Evolutionary conservation across 371 early-diverging fungal species (phyloP).

Genomic region (Actinomortierella wolfii): DNA sequence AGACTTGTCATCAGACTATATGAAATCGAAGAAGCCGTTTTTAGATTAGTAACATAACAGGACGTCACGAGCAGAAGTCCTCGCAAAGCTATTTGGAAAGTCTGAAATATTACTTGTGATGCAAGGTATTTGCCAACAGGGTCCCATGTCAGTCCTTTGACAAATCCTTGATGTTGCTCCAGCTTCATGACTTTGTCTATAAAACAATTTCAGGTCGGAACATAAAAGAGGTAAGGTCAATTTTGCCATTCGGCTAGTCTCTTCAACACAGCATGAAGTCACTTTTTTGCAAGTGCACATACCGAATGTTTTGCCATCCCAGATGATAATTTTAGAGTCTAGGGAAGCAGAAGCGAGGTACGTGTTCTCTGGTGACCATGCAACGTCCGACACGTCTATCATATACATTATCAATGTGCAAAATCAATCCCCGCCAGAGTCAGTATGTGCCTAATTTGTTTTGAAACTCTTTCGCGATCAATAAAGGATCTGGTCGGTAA

Average conservation of each 20-base stretch:
- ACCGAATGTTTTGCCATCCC: constrained; percentile 86
- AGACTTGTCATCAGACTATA: constrained; percentile 89
- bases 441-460: no score
- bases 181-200: constrained; percentile 67
- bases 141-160: constrained; percentile 97
- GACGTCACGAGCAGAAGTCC: no score
- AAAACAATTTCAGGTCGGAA: not conserved
- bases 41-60: not conserved
- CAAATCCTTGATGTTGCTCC: constrained; percentile 84
- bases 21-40: not conserved
- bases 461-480: no score
- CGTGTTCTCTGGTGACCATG: constrained; percentile 90
- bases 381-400: constrained; percentile 88
- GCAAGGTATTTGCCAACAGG: constrained; percentile 94
- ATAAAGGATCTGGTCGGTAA: not conserved
- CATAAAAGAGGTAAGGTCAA: not conserved
- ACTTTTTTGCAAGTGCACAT: constrained; percentile 13
- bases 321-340: constrained; percentile 84
- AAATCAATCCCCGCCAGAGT: no score
- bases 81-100: no score
- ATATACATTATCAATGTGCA: no score
- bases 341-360: constrained; percentile 93
- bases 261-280: no score
- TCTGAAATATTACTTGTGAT: constrained; percentile 68
- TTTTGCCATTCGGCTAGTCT: no score